phyloP scores from a whole-genome alignment of 148 eudicot genomes.

The Arbutus unedo region DNA sequence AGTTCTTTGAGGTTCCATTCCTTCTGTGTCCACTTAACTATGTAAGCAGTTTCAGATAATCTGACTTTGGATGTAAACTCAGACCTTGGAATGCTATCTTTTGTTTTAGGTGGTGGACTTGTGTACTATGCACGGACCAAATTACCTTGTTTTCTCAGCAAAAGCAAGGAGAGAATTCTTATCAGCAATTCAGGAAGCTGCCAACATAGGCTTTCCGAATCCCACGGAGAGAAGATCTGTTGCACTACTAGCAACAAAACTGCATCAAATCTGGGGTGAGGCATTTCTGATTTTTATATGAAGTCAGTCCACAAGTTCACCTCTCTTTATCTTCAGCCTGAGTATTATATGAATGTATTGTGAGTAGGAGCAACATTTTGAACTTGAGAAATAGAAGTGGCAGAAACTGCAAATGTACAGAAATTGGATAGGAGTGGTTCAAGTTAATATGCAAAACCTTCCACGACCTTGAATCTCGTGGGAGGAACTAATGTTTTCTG shows the following conservation, averaged over 20 bases:
- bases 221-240: slow-evolving; percentile 58
- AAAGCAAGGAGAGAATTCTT: slow-evolving; percentile 59
- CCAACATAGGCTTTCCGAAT: slow-evolving; percentile 44
- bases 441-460: not conserved
- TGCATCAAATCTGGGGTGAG: slow-evolving; percentile 82
- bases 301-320: not conserved
- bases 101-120: slow-evolving; percentile 59
- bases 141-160: slow-evolving; percentile 50
- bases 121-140: slow-evolving; percentile 58
- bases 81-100: not conserved
- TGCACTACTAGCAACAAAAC: slow-evolving; percentile 46
- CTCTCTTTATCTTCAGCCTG: not conserved
- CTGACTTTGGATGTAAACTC: not conserved
- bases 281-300: not conserved
- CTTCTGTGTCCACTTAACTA: not conserved
- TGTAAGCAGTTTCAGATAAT: not conserved
- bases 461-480: not conserved
- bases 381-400: not conserved
- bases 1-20: not conserved
- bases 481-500: not conserved
- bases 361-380: not conserved
- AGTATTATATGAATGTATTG: not conserved
- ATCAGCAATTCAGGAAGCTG: slow-evolving; percentile 54
- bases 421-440: not conserved
- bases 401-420: not conserved